Conservation (phyloP, 2,329 filamentous ascomycete genomes). For the Thelonectria olida region DNA sequence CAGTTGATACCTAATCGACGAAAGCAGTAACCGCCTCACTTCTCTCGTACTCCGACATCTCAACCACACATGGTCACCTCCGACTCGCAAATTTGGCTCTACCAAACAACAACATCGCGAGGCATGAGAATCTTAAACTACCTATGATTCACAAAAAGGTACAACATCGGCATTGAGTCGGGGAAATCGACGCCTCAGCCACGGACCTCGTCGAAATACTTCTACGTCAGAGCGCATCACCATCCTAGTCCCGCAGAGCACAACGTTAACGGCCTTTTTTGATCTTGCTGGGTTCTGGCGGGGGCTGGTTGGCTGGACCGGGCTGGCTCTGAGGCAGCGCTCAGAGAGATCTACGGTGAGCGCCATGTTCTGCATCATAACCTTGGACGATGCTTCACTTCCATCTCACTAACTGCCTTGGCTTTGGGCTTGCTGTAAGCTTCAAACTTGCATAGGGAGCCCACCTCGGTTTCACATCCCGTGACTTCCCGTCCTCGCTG, state of each 20-base stretch:
- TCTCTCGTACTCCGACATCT: neutral
- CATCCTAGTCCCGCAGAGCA: neutral
- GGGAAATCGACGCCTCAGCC: neutral
- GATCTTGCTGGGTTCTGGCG: neutral
- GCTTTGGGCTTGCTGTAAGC: neutral
- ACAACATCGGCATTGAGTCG: constrained; percentile 2
- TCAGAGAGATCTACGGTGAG: neutral
- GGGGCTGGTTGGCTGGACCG: neutral
- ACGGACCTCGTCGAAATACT: constrained; percentile 11
- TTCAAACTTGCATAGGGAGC: neutral
- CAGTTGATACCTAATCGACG: constrained; percentile 4
- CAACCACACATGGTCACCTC: neutral
- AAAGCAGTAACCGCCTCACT: neutral
- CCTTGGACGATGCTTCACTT: neutral
- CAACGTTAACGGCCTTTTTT: neutral
- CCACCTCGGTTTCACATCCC: neutral
- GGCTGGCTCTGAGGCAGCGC: neutral
- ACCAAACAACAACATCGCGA: neutral
- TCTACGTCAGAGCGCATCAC: constrained; percentile 16
- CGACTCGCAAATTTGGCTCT: constrained; percentile 7
- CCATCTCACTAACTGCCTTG: neutral
- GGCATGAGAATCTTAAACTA: neutral
- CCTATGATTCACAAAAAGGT: neutral
- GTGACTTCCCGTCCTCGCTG: neutral
- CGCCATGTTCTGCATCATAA: neutral